Conservation (phyloP, 305 asterid species). For the Coffea humblotiana region DNA sequence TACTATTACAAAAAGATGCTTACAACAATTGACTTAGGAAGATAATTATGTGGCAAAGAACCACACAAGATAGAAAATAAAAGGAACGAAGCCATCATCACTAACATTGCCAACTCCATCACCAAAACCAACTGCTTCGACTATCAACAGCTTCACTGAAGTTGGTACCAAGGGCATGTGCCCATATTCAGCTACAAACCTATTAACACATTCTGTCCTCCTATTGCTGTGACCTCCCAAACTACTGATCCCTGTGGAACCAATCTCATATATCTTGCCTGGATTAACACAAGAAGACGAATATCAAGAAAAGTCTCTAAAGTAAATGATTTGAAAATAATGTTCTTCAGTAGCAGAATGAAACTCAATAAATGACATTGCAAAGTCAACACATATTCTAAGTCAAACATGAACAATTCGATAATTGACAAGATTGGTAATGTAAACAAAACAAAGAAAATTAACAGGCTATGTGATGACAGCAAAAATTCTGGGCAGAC, state of each 20-base stretch:
- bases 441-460: neutral
- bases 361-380: neutral
- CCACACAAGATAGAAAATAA: neutral
- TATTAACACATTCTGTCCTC: slow-evolving; percentile 65
- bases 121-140: slow-evolving; percentile 80
- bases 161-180: slow-evolving; percentile 73
- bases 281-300: slow-evolving; percentile 22
- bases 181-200: slow-evolving; percentile 53
- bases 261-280: slow-evolving; percentile 80
- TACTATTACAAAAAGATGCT: neutral
- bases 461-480: neutral
- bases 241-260: slow-evolving; percentile 82
- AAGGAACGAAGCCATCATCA: neutral
- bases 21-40: neutral
- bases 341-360: neutral
- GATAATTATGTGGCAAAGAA: neutral
- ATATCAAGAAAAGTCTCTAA: neutral
- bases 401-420: neutral
- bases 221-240: slow-evolving; percentile 77
- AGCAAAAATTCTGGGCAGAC: neutral
- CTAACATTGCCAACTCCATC: slow-evolving; percentile 20
- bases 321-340: neutral
- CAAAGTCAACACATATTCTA: neutral
- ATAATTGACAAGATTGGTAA: neutral
- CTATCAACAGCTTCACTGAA: slow-evolving; percentile 74